A percentile compares a stretch with the other conserved stretches of the same genome.
phyloP scores from a whole-genome alignment of 2,329 filamentous ascomycete genomes.

The Aspergillus terreus region DNA sequence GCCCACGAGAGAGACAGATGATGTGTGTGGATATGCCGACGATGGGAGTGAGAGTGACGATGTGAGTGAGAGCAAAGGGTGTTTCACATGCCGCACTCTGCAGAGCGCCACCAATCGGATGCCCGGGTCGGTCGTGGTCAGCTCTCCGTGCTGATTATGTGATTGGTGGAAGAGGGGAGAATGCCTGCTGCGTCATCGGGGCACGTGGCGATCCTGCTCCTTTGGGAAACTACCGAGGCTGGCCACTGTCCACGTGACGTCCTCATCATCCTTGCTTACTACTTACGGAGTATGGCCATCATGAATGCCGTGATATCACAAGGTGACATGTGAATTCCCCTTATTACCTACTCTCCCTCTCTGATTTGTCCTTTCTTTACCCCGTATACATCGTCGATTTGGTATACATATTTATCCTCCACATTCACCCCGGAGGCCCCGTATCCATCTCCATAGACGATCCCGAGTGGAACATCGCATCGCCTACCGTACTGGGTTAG shows the following conservation, averaged over 20 bases:
- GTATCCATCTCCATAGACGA: neutral
- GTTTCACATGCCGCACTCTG: neutral
- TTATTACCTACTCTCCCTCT: neutral
- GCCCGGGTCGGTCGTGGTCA: neutral
- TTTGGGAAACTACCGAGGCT: slow-evolving; percentile 21
- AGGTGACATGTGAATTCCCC: too few species aligned
- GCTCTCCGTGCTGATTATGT: neutral
- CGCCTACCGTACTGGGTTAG: neutral
- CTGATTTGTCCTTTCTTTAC: neutral
- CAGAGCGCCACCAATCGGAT: neutral
- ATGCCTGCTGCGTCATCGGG: slow-evolving; percentile 13
- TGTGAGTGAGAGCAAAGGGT: neutral
- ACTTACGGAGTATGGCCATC: too few species aligned
- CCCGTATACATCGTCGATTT: neutral
- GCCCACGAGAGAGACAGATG: neutral
- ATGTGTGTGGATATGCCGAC: neutral
- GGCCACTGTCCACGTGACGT: slow-evolving; percentile 4
- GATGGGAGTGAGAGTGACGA: neutral
- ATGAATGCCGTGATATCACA: too few species aligned
- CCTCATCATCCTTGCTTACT: neutral
- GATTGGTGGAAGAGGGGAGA: neutral
- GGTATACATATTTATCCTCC: too few species aligned
- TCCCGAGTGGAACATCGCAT: neutral
- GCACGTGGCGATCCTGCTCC: neutral
- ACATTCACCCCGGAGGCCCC: too few species aligned